Conservation (phyloP, 805 yeast genomes). For the Candida manassasensis region DNA sequence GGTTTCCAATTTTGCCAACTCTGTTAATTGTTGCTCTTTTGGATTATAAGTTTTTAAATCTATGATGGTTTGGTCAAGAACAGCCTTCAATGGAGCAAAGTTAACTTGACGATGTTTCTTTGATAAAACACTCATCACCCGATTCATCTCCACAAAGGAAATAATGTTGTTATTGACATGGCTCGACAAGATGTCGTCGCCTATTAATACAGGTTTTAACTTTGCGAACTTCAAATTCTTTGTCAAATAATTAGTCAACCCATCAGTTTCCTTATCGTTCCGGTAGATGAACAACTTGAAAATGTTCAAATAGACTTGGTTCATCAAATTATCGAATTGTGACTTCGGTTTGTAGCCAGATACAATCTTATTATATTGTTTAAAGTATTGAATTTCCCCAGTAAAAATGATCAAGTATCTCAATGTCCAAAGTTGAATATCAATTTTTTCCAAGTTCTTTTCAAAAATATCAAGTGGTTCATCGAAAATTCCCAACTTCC, state of each 20-base stretch:
- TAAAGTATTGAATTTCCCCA: conserved; percentile 11
- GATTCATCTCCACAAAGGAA: conserved; percentile 13
- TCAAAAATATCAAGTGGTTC: conserved; percentile 7
- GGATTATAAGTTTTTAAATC: conserved; percentile 10
- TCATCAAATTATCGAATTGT: conserved; percentile 22
- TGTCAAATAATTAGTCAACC: conserved; percentile 22
- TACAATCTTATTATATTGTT: conserved; percentile 22
- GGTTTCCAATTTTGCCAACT: conserved; percentile 8
- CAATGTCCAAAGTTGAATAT: conserved; percentile 33
- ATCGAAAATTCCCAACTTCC: conserved; percentile 40
- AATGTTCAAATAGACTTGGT: conserved; percentile 22
- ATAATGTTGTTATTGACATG: conserved; percentile 16
- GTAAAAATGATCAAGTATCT: conserved; percentile 36
- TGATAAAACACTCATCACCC: conserved; percentile 7
- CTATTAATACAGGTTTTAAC: conserved; percentile 14
- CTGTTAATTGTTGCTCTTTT: conserved; percentile 8
- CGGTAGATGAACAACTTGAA: conserved; percentile 15
- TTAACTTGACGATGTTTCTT: conserved; percentile 3
- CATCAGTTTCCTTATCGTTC: conserved; percentile 18
- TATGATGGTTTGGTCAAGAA: conserved; percentile 5
- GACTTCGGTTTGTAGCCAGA: conserved; percentile 10
- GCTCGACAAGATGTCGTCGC: conserved; percentile 13
- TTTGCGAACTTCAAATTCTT: conserved; percentile 30
- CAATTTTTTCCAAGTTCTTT: conserved; percentile 21
- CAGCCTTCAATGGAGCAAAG: neutral